Evolutionary conservation across 768 basidiomycete genomes (phyloP).

Genomic region (Tricholoma furcatifolium): DNA sequence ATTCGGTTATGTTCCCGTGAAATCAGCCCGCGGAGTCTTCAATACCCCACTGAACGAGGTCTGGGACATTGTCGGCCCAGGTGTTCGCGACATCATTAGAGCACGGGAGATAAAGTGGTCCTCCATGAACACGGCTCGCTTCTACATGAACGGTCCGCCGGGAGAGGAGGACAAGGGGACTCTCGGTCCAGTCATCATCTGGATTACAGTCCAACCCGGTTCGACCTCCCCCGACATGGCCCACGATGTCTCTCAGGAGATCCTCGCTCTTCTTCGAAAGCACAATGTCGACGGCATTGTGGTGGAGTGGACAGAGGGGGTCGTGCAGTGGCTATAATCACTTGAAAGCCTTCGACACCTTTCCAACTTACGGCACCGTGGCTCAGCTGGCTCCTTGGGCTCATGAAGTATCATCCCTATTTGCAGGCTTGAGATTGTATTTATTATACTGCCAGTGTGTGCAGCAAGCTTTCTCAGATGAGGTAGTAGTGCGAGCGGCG

Average conservation of each 20-base stretch:
- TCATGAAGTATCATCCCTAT: too few species aligned
- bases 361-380: too few species aligned
- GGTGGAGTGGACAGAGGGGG: slow-evolving; percentile 38
- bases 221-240: slow-evolving; percentile 35
- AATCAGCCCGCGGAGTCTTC: slow-evolving; percentile 38
- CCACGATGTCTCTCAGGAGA: slow-evolving; percentile 31
- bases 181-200: slow-evolving; percentile 35
- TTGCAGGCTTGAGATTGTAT: too few species aligned
- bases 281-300: slow-evolving; percentile 30
- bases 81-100: slow-evolving; percentile 34
- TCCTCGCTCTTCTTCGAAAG: slow-evolving; percentile 33
- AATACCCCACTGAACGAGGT: slow-evolving; percentile 37
- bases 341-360: too few species aligned
- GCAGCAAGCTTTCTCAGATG: too few species aligned
- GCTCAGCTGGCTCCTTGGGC: too few species aligned
- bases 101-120: slow-evolving; percentile 7
- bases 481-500: too few species aligned
- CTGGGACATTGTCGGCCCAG: slow-evolving; percentile 38
- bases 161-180: slow-evolving; percentile 26
- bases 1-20: slow-evolving; percentile 27
- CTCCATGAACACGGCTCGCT: slow-evolving; percentile 26
- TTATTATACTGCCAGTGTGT: too few species aligned
- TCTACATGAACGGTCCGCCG: slow-evolving; percentile 26
- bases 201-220: slow-evolving; percentile 32
- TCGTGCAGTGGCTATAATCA: slow-evolving; percentile 21